Evolutionary conservation across 2,329 filamentous ascomycete genomes (phyloP), one percentile per base, ranked within the genome.

Genomic region (Hyphodiscus sp.): DNA sequence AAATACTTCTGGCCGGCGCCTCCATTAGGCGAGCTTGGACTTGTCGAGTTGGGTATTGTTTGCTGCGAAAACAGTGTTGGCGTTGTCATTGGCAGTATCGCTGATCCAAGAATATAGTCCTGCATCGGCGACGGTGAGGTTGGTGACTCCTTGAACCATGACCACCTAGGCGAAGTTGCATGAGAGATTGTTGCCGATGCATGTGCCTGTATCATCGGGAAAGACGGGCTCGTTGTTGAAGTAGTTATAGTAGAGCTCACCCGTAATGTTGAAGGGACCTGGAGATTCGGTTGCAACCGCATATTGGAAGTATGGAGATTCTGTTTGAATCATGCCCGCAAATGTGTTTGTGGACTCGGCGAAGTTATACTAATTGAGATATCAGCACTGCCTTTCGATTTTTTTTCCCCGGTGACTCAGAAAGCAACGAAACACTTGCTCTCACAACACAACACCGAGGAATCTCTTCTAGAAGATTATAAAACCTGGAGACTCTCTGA

Each of bases 281-380:
- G 33, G 33, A 1, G 29, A 19, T 29, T 43, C 20, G 16, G 41
- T 38, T 50, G 41, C 41, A 29, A 38, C 41, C 8, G 23, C 48
- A 26, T 50, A 46, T 67, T 88, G 85, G 68, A 79, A 87, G 69
- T 89, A 89, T 0, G 85, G 80, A 4, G 85, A 83, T 68, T 89
- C 85, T 47, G 84, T 84, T 65, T 33, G 29, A 33, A 33, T 33
- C 29, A 33, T 33, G 13, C 81, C 82, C 63, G 83, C 78, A 66
- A 79, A 84, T 52, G 86, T 69, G 61, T 87, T 77, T 43, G 74
- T 7, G 29, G 7, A 73, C 47, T 74, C 72, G 60, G 74, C 70
- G 49, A 88, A 71, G 61, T 87, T 81, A 67, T 88, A 89, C 66
- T 88, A 82, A 65, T 85, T 86, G 16, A 86, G 70, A 26, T 20